Conservation (phyloP, 2,329 filamentous ascomycete genomes). For the Fusarium scirpi region DNA sequence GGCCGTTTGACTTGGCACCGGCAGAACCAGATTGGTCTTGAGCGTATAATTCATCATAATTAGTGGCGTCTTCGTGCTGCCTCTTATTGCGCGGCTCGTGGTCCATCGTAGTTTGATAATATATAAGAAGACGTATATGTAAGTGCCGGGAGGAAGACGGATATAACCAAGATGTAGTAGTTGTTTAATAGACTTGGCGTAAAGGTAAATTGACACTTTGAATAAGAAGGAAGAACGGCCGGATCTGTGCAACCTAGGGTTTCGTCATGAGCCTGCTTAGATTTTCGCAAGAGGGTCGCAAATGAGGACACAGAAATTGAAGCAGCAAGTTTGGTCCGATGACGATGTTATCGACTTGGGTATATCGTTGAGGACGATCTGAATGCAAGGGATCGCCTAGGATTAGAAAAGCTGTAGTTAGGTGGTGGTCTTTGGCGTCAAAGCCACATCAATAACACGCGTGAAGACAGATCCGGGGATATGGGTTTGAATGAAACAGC, state of each 20-base stretch:
- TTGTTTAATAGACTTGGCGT: not conserved
- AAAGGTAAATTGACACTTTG: not conserved
- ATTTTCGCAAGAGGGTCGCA: not conserved
- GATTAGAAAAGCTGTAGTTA: not conserved
- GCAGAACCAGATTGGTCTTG: not conserved
- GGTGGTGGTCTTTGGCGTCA: not conserved
- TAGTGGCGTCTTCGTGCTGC: conserved; percentile 14
- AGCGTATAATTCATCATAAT: conserved; percentile 2
- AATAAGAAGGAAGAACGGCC: not conserved
- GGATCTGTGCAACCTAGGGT: not conserved
- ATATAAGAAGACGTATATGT: not conserved
- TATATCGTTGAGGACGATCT: conserved; percentile 7
- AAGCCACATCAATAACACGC: conserved; percentile 3
- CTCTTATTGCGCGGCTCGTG: conserved; percentile 18
- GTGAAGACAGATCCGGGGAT: not conserved
- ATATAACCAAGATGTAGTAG: conserved; percentile 20
- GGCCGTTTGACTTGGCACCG: not conserved
- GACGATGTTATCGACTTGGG: conserved; percentile 13
- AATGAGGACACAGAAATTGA: not conserved
- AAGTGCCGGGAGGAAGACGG: conserved; percentile 30
- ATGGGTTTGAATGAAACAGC: not conserved
- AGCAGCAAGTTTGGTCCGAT: conserved; percentile 3
- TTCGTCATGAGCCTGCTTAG: not conserved
- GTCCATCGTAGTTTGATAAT: conserved; percentile 22
- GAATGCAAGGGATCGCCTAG: conserved; percentile 2